Evolutionary conservation across 192 early-diverging fungal genomes (phyloP).

Genomic region (Coemansia sp.): DNA sequence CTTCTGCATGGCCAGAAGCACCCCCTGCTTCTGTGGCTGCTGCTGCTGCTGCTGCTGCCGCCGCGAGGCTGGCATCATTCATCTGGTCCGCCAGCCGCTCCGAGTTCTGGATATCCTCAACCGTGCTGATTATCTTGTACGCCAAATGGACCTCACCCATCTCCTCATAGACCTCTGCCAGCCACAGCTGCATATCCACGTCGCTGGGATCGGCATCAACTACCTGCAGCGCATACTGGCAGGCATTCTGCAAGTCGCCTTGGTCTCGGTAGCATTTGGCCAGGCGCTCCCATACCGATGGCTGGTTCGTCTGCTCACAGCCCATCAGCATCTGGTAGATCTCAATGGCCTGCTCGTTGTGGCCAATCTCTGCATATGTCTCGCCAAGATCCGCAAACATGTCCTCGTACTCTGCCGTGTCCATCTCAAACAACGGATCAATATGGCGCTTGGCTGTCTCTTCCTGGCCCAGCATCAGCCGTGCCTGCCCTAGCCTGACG

Average conservation of each 20-base stretch:
- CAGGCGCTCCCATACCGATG: constrained; percentile 52
- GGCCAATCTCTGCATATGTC: constrained; percentile 10
- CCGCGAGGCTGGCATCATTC: too few relatives aligned
- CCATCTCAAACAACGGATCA: constrained; percentile 29
- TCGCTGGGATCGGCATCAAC: constrained; percentile 53
- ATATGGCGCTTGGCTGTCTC: constrained; percentile 56
- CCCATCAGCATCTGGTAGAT: constrained; percentile 17
- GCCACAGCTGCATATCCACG: constrained; percentile 52
- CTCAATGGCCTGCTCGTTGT: constrained; percentile 12
- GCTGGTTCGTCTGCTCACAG: constrained; percentile 13
- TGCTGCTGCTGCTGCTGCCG: background rate
- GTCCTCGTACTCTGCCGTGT: constrained; percentile 22
- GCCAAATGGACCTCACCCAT: constrained; percentile 44
- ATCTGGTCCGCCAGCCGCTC: too few relatives aligned
- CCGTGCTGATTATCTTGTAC: constrained; percentile 26
- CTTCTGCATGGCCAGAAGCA: too few relatives aligned
- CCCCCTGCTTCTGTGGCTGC: background rate
- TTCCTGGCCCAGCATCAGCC: constrained; percentile 61
- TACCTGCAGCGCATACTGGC: constrained; percentile 47
- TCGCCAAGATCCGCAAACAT: constrained; percentile 33
- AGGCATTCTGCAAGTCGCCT: constrained; percentile 52
- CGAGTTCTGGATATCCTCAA: constrained; percentile 23
- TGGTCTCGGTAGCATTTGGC: constrained; percentile 57
- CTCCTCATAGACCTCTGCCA: constrained; percentile 62
- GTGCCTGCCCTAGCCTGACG: constrained; percentile 75